These are phyloP conservation scores for Geotrichum klebahnii DNA, from an alignment of 1,139 yeast species.

Conservation along the genomic window DNA sequence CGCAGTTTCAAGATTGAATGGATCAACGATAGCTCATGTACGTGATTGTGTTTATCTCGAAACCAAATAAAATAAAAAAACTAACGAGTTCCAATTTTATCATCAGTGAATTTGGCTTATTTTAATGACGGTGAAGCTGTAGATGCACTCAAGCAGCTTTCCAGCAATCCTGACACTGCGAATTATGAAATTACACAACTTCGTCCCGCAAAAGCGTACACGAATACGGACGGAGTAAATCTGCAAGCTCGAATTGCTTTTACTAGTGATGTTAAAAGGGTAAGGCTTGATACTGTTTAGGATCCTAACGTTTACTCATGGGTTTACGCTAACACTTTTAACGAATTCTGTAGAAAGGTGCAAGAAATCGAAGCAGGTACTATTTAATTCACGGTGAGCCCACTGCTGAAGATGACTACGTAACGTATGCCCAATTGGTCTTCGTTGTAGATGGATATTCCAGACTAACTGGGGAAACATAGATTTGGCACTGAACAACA, in stretches of 20 bases:
- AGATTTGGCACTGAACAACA: neutral
- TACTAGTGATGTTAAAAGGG: slow-evolving; percentile 53
- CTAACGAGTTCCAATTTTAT: slow-evolving; percentile 26
- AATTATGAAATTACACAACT: slow-evolving; percentile 21
- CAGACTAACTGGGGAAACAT: neutral
- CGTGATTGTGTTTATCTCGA: too few relatives aligned
- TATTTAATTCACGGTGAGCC: slow-evolving; percentile 76
- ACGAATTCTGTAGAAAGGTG: slow-evolving; percentile 44
- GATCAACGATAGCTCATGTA: slow-evolving; percentile 56
- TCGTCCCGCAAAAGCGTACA: slow-evolving; percentile 40
- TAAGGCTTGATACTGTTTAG: slow-evolving; percentile 1
- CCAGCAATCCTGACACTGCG: neutral
- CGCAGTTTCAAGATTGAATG: slow-evolving; percentile 54
- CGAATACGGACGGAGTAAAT: slow-evolving; percentile 45
- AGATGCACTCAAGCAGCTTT: slow-evolving; percentile 4
- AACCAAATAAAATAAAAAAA: neutral
- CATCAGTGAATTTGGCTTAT: slow-evolving; percentile 14
- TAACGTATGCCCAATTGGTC: slow-evolving; percentile 12
- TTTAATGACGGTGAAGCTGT: slow-evolving; percentile 22
- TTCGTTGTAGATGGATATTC: neutral
- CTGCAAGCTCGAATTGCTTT: slow-evolving; percentile 48
- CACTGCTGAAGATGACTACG: slow-evolving; percentile 43
- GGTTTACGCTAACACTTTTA: neutral
- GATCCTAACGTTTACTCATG: neutral
- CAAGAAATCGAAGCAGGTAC: slow-evolving; percentile 59